These are phyloP conservation scores for Osmanthus fragrans DNA, from an alignment of 257 asterid species.

Conservation along the genomic window DNA sequence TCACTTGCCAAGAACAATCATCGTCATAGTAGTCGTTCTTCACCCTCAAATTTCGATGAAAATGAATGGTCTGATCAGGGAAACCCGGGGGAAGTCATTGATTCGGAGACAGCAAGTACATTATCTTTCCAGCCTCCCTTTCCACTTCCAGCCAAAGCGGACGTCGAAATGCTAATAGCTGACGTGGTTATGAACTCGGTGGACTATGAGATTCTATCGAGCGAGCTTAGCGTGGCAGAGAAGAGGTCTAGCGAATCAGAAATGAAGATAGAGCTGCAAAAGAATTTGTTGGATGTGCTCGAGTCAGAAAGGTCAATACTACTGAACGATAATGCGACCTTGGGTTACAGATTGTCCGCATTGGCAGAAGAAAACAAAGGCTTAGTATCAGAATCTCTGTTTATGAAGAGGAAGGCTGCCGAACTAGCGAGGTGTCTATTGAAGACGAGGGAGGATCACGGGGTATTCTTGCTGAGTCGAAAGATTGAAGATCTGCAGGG, in stretches of 20 bases:
- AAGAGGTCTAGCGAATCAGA: constrained; percentile 51
- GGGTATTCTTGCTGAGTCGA: constrained; percentile 76
- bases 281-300: constrained; percentile 78
- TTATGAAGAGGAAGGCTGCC: constrained; percentile 81
- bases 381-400: constrained; percentile 68
- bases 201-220: constrained; percentile 53
- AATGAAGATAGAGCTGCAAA: constrained; percentile 79
- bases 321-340: constrained; percentile 71
- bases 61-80: constrained; percentile 27
- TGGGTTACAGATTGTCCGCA: constrained; percentile 64
- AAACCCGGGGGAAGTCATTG: constrained; percentile 19
- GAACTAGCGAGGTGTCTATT: constrained; percentile 82
- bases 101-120: constrained; percentile 39
- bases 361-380: constrained; percentile 81
- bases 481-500: constrained; percentile 95
- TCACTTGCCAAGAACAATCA: constrained; percentile 38
- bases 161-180: constrained; percentile 58
- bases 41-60: constrained; percentile 18
- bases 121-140: constrained; percentile 56
- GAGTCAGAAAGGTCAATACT: constrained; percentile 89
- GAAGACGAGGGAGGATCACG: constrained; percentile 82
- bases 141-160: constrained; percentile 32
- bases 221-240: constrained; percentile 60
- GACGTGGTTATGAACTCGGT: constrained; percentile 70
- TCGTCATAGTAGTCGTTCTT: constrained; percentile 23